These are phyloP conservation scores for Cinnamomum micranthum DNA, from an alignment of 164 flowering plant species.

Conservation along the genomic window DNA sequence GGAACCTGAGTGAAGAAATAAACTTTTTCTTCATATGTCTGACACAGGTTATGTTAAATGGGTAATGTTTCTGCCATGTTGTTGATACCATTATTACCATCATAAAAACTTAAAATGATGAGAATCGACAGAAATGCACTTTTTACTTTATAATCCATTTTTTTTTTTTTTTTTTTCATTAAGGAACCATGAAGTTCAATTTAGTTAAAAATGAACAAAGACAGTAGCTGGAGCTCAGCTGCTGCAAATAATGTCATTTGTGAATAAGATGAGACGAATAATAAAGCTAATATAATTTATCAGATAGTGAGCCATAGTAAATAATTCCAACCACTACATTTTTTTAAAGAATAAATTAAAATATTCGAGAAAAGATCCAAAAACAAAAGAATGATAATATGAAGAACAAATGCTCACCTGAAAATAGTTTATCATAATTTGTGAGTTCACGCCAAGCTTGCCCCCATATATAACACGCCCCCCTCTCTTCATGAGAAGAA, in stretches of 20 bases:
- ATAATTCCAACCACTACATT: neutral
- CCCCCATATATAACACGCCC: constrained; percentile 92
- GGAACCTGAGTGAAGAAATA: too few relatives aligned
- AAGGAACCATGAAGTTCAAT: too few relatives aligned
- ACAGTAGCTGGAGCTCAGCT: neutral
- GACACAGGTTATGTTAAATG: too few relatives aligned
- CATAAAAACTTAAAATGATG: too few relatives aligned
- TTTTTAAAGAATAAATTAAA: too few relatives aligned
- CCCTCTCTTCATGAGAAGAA: constrained; percentile 92
- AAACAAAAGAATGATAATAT: neutral
- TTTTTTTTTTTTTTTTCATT: too few relatives aligned
- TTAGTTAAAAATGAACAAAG: neutral
- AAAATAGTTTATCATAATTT: constrained; percentile 69
- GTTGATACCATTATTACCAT: too few relatives aligned
- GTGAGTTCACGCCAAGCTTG: constrained; percentile 66
- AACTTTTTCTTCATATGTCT: too few relatives aligned
- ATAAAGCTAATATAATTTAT: neutral
- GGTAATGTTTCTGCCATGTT: too few relatives aligned
- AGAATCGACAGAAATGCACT: too few relatives aligned
- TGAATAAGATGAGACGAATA: neutral
- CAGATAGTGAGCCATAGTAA: neutral
- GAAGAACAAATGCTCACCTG: constrained; percentile 39
- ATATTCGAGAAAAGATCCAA: neutral
- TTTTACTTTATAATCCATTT: too few relatives aligned
- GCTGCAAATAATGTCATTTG: neutral